phyloP scores from a whole-genome alignment of 129 eudicot genomes.

The Tanacetum coccineum region DNA sequence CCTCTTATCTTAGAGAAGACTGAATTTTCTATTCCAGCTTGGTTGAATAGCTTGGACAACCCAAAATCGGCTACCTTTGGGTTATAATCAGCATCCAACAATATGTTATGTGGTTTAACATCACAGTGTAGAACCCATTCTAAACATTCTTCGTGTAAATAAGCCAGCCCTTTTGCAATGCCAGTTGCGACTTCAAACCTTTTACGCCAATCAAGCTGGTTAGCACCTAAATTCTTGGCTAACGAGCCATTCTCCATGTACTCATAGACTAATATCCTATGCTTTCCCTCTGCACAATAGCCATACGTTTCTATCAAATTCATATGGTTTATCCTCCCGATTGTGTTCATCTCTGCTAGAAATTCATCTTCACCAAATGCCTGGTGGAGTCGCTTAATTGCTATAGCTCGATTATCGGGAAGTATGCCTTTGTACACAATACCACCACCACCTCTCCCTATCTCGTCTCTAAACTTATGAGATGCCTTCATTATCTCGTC shows the following conservation, averaged over 20 bases:
- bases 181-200: conserved; percentile 31
- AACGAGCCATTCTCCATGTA: conserved; percentile 13
- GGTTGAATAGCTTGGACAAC: conserved; percentile 33
- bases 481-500: not conserved
- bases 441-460: conserved; percentile 6
- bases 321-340: conserved; percentile 8
- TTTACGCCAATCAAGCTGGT: conserved; percentile 31
- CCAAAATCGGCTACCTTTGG: conserved; percentile 46
- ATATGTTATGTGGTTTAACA: conserved; percentile 44
- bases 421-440: not conserved
- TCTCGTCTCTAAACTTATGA: not conserved
- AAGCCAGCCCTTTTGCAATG: conserved; percentile 43
- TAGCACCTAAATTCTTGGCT: conserved; percentile 6
- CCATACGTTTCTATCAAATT: conserved; percentile 5
- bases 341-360: conserved; percentile 15
- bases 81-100: conserved; percentile 34
- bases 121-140: conserved; percentile 52
- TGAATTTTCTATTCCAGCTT: conserved; percentile 4
- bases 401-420: not conserved
- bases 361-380: conserved; percentile 8
- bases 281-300: conserved; percentile 7
- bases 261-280: conserved; percentile 8
- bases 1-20: conserved; percentile 33
- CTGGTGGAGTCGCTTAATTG: conserved; percentile 6
- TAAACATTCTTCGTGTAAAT: conserved; percentile 52